phyloP scores from a whole-genome alignment of 108 stramenopile species.

The Conticribra weissflogii region DNA sequence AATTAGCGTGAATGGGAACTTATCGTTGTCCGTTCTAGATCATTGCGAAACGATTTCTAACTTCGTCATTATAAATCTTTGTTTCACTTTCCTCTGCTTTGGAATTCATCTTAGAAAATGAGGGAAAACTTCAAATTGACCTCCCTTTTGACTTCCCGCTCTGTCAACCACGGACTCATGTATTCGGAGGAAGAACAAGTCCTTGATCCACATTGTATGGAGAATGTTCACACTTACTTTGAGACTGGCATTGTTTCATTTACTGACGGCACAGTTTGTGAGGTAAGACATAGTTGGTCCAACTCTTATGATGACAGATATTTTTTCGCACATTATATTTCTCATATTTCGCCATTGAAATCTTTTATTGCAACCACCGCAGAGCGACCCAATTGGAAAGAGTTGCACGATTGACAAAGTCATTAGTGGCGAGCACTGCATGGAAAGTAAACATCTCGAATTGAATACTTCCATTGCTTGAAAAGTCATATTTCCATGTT shows the following conservation, averaged over 20 bases:
- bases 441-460: too few relatives aligned
- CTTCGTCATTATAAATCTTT: too few relatives aligned
- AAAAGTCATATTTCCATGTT: too few relatives aligned
- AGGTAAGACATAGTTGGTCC: constrained; percentile 1
- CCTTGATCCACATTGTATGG: not conserved
- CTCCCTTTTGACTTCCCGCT: constrained; percentile 14
- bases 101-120: constrained; percentile 7
- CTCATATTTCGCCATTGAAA: not conserved
- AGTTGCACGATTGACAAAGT: not conserved
- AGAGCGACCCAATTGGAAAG: not conserved
- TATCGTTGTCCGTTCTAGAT: too few relatives aligned
- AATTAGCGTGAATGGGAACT: not conserved
- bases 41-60: too few relatives aligned
- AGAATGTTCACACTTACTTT: constrained; percentile 10
- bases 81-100: too few relatives aligned
- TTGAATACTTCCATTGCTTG: too few relatives aligned
- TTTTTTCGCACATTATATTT: not conserved
- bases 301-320: not conserved
- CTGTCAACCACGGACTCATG: constrained; percentile 14
- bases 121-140: constrained; percentile 15
- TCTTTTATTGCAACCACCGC: not conserved
- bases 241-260: constrained; percentile 12
- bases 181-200: not conserved
- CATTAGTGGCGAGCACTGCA: not conserved
- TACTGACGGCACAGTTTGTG: constrained; percentile 12